A percentile compares a stretch with the other conserved stretches of the same genome.
phyloP scores from a whole-genome alignment of 345 rosid genomes.

The Crucihimalaya himalaica region DNA sequence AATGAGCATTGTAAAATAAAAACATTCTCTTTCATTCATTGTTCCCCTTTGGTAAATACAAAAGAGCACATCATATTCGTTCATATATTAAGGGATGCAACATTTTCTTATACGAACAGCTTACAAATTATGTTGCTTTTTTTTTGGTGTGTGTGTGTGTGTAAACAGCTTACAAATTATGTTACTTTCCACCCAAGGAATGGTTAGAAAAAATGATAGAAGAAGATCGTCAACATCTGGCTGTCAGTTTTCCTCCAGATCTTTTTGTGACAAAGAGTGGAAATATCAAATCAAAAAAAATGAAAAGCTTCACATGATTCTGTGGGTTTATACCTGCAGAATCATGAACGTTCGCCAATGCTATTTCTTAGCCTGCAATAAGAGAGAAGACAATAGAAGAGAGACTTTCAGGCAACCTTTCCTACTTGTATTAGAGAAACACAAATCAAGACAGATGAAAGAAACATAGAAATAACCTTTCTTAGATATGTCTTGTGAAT shows the following conservation, averaged over 20 bases:
- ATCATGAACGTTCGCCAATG: conserved; percentile 20
- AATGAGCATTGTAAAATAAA: background rate
- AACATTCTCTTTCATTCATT: background rate
- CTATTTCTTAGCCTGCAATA: conserved; percentile 50
- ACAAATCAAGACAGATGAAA: background rate
- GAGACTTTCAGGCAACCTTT: background rate
- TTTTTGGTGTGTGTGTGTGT: background rate
- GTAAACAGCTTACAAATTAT: conserved; percentile 28
- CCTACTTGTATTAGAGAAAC: conserved; percentile 18
- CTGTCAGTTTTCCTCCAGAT: background rate
- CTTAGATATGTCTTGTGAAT: conserved; percentile 89
- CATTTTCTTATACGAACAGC: conserved; percentile 30
- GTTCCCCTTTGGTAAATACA: background rate
- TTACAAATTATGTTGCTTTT: background rate
- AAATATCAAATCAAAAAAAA: background rate
- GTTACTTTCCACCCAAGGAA: background rate
- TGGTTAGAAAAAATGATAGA: background rate
- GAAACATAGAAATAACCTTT: conserved; percentile 52
- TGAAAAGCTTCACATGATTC: conserved; percentile 10
- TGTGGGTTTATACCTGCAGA: background rate
- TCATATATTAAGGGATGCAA: conserved; percentile 11
- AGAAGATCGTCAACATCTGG: background rate
- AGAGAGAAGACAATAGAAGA: conserved; percentile 14
- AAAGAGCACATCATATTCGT: background rate
- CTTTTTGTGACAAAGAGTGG: background rate